Conservation (phyloP, 2,329 filamentous ascomycete species). For the Penicillium sp. region DNA sequence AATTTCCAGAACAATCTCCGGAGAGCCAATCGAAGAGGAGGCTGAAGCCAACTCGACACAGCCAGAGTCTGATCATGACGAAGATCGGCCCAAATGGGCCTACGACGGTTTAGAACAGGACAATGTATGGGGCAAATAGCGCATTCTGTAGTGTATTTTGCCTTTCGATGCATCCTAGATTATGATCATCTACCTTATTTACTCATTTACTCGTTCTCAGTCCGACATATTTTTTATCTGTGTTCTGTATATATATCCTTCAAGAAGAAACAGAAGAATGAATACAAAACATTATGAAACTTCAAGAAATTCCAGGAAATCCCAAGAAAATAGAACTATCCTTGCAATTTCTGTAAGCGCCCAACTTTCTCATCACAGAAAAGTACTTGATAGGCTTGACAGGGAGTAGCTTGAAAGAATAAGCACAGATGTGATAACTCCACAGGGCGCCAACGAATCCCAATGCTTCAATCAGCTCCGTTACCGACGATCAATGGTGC, state of each 20-base stretch:
- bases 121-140: conserved; percentile 37
- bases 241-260: neutral
- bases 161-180: neutral
- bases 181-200: neutral
- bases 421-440: conserved; percentile 28
- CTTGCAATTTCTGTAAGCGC: conserved; percentile 21
- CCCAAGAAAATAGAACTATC: neutral
- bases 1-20: conserved; percentile 32
- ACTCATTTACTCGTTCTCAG: neutral
- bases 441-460: conserved; percentile 26
- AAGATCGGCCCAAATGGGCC: conserved; percentile 21
- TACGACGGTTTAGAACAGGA: conserved; percentile 39
- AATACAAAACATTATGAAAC: neutral
- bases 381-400: neutral
- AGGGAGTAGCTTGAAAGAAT: conserved; percentile 11
- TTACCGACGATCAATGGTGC: conserved; percentile 14
- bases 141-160: neutral
- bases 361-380: conserved; percentile 10
- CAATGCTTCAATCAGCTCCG: conserved; percentile 10
- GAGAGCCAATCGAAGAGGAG: conserved; percentile 32
- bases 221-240: neutral
- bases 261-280: neutral
- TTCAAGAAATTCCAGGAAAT: neutral
- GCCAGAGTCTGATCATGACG: conserved; percentile 16
- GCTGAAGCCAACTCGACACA: conserved; percentile 9